Evolutionary conservation across 495 filamentous ascomycete genomes (phyloP), one percentile per base, ranked within the genome.

Genomic region (Trichoderma erinaceum): DNA sequence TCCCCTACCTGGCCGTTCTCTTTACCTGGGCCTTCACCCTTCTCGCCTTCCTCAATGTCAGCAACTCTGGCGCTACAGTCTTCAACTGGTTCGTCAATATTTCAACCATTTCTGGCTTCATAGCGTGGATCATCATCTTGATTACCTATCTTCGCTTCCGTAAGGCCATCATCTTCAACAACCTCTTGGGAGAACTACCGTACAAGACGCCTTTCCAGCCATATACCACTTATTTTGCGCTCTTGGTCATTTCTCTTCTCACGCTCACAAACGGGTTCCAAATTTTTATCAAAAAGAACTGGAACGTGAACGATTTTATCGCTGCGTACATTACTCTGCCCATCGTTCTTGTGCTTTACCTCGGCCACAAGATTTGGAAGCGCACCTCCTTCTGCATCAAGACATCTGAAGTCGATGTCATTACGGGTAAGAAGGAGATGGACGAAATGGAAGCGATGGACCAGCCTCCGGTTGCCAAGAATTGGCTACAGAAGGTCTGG

Each of bases 1-100:
- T 91, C 10, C 89, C 89, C 0, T 86, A 83, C 65, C 78, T 80
- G 46, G 86, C 86, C 4, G 87, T 91, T 11, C 83, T 88, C 0
- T 80, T 81, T 0, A 81, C 81, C 11, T 75, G 81, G 69, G 35
- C 80, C 0, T 76, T 90, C 48, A 84, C 83, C 16, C 78, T 86
- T 56, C 79, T 91, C 27, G 85, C 87, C 4, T 90, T 86, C 82
- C 82, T 91, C 71, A 85, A 85, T 65, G 83, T 82, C 8, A 81
- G 77, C 44, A 82, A 82, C 66, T 81, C 81, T 32, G 84, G 82
- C 52, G 81, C 81, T 4, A 76, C 76, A 15, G 86, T 88, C 5
- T 90, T 90, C 73, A 75, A 73, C 43, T 91, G 88, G 88, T 85
- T 83, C 72, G 74, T 75, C 56, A 83, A 81, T 73, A 74, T 83